A percentile compares a stretch with the other conserved stretches of the same genome.
Evolutionary conservation across 805 yeast genomes (phyloP).

Genomic region (Saccharomycopsis javanensis): DNA sequence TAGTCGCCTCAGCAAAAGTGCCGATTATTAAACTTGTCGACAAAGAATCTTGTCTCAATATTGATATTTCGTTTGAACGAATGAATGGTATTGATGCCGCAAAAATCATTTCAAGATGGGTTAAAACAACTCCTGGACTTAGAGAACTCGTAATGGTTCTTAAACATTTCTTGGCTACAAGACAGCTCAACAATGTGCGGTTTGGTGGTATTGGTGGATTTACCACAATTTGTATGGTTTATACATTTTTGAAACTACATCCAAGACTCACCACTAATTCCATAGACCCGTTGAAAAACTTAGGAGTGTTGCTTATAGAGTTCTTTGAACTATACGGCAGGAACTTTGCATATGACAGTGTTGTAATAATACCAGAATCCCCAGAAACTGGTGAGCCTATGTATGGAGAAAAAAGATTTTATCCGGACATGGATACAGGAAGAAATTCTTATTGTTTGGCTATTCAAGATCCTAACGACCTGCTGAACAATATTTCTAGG

Average conservation of each 20-base stretch:
- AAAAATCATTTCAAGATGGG: conserved; percentile 65
- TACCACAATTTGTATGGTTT: conserved; percentile 79
- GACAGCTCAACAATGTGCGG: conserved; percentile 77
- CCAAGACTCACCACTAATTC: conserved; percentile 63
- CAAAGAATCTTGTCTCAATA: conserved; percentile 54
- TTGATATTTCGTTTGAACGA: conserved; percentile 86
- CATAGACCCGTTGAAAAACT: conserved; percentile 59
- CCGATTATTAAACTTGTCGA: conserved; percentile 92
- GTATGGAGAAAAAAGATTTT: conserved; percentile 49
- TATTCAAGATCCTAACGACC: conserved; percentile 84
- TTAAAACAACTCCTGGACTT: conserved; percentile 61
- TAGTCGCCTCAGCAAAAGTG: conserved; percentile 82
- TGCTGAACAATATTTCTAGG: conserved; percentile 72
- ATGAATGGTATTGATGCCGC: conserved; percentile 80
- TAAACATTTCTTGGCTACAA: conserved; percentile 73
- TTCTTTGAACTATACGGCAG: conserved; percentile 89
- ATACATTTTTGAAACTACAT: conserved; percentile 68
- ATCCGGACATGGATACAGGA: conserved; percentile 40
- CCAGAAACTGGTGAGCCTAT: conserved; percentile 43
- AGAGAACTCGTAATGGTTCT: conserved; percentile 73
- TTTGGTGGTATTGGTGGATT: conserved; percentile 94
- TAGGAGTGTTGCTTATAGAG: conserved; percentile 81
- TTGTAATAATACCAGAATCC: conserved; percentile 52
- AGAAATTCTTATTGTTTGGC: conserved; percentile 55
- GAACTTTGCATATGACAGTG: conserved; percentile 74